Conservation (phyloP, 2,329 filamentous ascomycete genomes). For the Fusarium metavorans region DNA sequence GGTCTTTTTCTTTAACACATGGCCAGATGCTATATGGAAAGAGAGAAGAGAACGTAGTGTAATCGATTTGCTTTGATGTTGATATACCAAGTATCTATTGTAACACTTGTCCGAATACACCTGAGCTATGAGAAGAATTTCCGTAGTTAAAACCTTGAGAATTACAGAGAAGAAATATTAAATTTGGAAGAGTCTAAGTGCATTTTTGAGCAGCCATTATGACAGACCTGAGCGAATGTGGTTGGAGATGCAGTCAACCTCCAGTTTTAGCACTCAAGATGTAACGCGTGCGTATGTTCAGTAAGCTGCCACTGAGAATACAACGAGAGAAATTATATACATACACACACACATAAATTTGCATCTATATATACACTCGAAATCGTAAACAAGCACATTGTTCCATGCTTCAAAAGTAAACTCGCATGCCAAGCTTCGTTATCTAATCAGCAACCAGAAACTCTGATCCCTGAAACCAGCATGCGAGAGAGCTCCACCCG, state of each 20-base stretch:
- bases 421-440: constrained; percentile 27
- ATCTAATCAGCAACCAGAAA: constrained; percentile 42
- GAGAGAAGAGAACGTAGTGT: not conserved
- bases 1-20: not conserved
- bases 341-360: not conserved
- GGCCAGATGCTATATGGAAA: not conserved
- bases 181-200: not conserved
- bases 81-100: not conserved
- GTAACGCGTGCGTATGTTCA: not conserved
- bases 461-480: constrained; percentile 11
- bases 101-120: not conserved
- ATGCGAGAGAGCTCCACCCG: constrained; percentile 31
- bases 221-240: not conserved
- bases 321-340: not conserved
- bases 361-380: not conserved
- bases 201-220: not conserved
- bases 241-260: not conserved
- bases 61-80: not conserved
- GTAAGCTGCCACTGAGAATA: not conserved
- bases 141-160: not conserved
- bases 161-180: not conserved
- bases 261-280: not conserved
- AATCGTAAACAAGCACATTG: not conserved
- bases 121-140: not conserved
- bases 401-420: not conserved